phyloP scores from a whole-genome alignment of 208 protist genomes.

The Jaenimonas drosophilae region DNA sequence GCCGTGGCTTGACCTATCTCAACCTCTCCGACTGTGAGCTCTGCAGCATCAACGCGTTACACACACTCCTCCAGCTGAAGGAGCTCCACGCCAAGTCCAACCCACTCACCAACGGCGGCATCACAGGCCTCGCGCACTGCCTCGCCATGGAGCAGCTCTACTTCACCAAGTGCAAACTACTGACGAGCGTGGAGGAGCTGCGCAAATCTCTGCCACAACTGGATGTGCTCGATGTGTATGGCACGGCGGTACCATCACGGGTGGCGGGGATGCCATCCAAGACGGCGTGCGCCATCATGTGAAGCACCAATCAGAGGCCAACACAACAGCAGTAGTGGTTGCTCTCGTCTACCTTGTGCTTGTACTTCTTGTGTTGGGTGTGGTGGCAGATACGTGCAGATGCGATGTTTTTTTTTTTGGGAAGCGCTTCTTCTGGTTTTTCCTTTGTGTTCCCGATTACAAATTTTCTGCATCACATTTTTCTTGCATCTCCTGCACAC shows the following conservation, averaged over 20 bases:
- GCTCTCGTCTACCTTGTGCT: no score
- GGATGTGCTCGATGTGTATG: conserved; percentile 69
- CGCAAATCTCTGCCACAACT: conserved; percentile 27
- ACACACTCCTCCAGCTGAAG: conserved; percentile 18
- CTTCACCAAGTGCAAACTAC: conserved; percentile 45
- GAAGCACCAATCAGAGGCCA: no score
- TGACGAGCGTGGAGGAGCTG: conserved; percentile 39
- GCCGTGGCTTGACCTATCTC: no score
- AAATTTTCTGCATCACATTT: no score
- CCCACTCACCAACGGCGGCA: conserved; percentile 29
- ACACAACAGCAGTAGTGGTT: no score
- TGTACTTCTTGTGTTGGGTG: no score
- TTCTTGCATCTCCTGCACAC: no score
- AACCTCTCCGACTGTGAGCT: no score
- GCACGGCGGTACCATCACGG: conserved; percentile 51
- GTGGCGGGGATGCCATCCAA: conserved; percentile 35
- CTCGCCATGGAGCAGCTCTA: conserved; percentile 35
- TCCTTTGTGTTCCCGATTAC: no score
- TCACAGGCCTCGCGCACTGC: conserved; percentile 32
- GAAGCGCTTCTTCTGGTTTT: no score
- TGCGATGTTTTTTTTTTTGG: no score
- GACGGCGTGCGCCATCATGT: conserved; percentile 53
- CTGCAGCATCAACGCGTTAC: conserved; percentile 46
- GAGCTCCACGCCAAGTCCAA: conserved; percentile 58
- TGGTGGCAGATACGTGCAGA: no score